Percentiles rank a stretch among this genome's conserved stretches.
phyloP scores from a whole-genome alignment of 176 grass and related monocot species.

The Melocanna baccifera region DNA sequence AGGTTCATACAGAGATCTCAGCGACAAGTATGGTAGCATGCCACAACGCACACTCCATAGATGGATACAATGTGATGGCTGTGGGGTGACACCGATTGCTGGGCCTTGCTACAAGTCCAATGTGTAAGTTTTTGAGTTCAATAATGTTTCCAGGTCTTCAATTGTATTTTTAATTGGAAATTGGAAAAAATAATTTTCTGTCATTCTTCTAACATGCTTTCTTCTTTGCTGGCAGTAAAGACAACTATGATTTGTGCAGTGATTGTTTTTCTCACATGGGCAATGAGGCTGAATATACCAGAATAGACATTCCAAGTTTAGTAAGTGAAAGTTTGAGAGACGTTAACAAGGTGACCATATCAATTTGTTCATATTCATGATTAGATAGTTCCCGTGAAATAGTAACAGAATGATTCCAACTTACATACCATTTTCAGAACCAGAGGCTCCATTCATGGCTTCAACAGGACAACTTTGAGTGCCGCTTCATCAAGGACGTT shows the following conservation, averaged over 20 bases:
- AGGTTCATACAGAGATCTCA: neutral
- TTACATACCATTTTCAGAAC: constrained; percentile 32
- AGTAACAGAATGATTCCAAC: constrained; percentile 1
- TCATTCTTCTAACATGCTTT: constrained; percentile 7
- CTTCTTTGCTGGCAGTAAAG: constrained; percentile 52
- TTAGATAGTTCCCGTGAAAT: constrained; percentile 16
- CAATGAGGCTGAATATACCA: constrained; percentile 56
- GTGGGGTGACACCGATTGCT: constrained; percentile 54
- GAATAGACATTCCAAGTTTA: constrained; percentile 38
- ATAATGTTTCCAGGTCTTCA: neutral
- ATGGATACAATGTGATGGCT: constrained; percentile 64
- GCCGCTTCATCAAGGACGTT: constrained; percentile 61
- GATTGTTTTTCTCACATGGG: constrained; percentile 50
- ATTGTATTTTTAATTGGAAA: neutral
- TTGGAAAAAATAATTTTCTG: neutral
- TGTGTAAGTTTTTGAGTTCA: constrained; percentile 44
- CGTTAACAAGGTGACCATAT: constrained; percentile 10
- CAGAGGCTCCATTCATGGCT: neutral
- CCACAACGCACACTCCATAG: constrained; percentile 17
- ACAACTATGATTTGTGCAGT: constrained; percentile 58
- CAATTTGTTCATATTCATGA: constrained; percentile 16
- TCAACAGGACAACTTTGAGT: constrained; percentile 35
- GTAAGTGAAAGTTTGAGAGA: neutral
- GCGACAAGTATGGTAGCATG: constrained; percentile 6
- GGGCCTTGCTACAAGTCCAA: constrained; percentile 67